Evolutionary conservation across 345 rosid species (phyloP).

Genomic region (Microthlaspi erraticum): DNA sequence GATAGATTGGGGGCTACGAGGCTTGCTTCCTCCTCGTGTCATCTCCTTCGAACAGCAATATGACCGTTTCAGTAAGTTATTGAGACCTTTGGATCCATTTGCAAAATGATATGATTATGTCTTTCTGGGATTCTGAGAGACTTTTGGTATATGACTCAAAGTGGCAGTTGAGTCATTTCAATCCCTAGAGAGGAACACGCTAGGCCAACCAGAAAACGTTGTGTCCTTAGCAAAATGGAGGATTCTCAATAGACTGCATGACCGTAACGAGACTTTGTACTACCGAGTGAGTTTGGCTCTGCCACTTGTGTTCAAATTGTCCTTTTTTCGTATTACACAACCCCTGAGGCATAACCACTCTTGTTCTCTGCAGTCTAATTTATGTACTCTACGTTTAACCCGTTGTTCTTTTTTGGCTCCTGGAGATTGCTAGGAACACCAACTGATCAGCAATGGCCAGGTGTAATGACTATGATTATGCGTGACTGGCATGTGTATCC

Average conservation of each 20-base stretch:
- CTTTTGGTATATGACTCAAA: constrained; percentile 25
- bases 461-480: constrained; percentile 40
- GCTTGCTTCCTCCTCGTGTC: constrained; percentile 96
- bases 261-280: constrained; percentile 94
- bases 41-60: constrained; percentile 89
- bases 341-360: neutral
- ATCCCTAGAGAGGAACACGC: constrained; percentile 84
- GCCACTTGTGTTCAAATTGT: constrained; percentile 7
- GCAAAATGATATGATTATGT: neutral
- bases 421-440: constrained; percentile 56
- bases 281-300: constrained; percentile 76
- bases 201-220: constrained; percentile 60
- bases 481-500: constrained; percentile 97
- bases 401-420: constrained; percentile 1
- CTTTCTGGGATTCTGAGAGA: constrained; percentile 17
- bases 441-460: constrained; percentile 42
- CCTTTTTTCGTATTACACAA: no score
- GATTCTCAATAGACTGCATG: constrained; percentile 94
- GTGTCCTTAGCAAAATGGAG: constrained; percentile 96
- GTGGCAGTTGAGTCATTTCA: constrained; percentile 85
- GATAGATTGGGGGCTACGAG: constrained; percentile 93
- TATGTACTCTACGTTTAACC: neutral
- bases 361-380: neutral
- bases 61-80: constrained; percentile 87
- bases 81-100: constrained; percentile 3